These are phyloP conservation scores for Santalum album DNA, from an alignment of 164 flowering plant species.

Conservation along the genomic window DNA sequence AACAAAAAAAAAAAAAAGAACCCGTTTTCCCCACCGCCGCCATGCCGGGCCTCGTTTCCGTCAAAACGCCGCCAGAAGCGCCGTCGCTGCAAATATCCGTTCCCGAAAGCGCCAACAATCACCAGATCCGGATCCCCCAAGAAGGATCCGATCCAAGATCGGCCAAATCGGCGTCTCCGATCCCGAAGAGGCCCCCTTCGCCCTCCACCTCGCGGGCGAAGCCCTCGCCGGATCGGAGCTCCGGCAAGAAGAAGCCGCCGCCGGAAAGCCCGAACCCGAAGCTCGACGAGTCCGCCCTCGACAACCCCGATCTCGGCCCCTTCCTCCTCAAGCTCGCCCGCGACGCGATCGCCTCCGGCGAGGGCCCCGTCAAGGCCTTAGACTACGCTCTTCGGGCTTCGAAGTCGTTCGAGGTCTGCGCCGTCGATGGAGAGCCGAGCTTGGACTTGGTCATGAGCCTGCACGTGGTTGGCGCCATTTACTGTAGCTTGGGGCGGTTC, in stretches of 20 bases:
- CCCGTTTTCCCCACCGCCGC: no score
- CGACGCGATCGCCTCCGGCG: constrained; percentile 86
- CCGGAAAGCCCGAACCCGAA: constrained; percentile 18
- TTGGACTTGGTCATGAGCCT: constrained; percentile 88
- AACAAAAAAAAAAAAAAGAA: no score
- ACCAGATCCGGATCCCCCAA: constrained; percentile 19
- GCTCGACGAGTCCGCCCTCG: constrained; percentile 62
- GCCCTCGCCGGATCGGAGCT: no score
- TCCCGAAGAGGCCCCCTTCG: constrained; percentile 45
- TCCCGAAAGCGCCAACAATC: constrained; percentile 11
- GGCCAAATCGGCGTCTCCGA: constrained; percentile 46
- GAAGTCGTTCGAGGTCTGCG: constrained; percentile 77
- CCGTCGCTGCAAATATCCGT: constrained; percentile 45
- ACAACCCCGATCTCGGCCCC: constrained; percentile 98
- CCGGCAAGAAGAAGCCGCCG: constrained; percentile 31
- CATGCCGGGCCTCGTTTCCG: constrained; percentile 69
- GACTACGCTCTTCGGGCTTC: constrained; percentile 90
- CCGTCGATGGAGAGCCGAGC: constrained; percentile 63
- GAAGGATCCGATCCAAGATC: constrained; percentile 14
- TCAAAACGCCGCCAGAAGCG: constrained; percentile 63
- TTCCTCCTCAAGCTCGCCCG: constrained; percentile 85
- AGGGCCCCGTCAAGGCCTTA: constrained; percentile 73
- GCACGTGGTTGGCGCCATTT: constrained; percentile 91
- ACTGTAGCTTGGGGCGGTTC: constrained; percentile 82
- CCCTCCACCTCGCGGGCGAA: constrained; percentile 64